Conservation (phyloP, 2,329 filamentous ascomycete genomes). For the Stagonosporopsis vannaccii region DNA sequence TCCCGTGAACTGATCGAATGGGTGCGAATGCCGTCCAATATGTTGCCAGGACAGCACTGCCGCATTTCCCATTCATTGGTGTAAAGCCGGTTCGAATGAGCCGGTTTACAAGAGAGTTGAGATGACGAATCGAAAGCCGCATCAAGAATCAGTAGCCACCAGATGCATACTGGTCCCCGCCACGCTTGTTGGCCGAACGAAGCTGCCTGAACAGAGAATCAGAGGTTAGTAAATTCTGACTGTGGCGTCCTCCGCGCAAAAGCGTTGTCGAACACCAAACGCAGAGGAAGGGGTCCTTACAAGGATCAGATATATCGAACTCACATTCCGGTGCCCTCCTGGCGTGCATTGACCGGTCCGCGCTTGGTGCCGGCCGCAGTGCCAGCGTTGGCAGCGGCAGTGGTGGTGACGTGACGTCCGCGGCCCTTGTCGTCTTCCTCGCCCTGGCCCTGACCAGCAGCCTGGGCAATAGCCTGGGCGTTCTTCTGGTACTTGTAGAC, state of each 20-base stretch:
- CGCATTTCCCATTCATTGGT: conserved; percentile 54
- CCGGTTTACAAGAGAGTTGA: conserved; percentile 49
- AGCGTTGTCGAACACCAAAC: conserved; percentile 82
- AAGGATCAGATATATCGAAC: conserved; percentile 79
- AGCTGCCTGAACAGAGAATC: conserved; percentile 57
- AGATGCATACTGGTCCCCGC: conserved; percentile 56
- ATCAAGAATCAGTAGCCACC: conserved; percentile 58
- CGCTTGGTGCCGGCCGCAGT: conserved; percentile 69
- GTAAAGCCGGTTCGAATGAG: conserved; percentile 39
- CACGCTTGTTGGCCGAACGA: conserved; percentile 61
- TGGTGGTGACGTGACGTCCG: conserved; percentile 62
- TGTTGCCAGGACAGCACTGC: conserved; percentile 51
- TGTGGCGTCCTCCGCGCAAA: conserved; percentile 68
- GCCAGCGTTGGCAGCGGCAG: conserved; percentile 70
- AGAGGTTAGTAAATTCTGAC: conserved; percentile 57
- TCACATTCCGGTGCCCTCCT: conserved; percentile 97
- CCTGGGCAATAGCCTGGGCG: conserved; percentile 89
- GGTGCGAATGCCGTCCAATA: conserved; percentile 49
- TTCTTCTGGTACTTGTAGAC: conserved; percentile 99
- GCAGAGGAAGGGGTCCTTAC: conserved; percentile 89
- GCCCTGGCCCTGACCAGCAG: conserved; percentile 69
- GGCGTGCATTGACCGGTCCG: conserved; percentile 77
- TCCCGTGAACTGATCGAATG: conserved; percentile 47
- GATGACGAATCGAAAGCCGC: conserved; percentile 51
- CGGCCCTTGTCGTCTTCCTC: conserved; percentile 81